phyloP scores from a whole-genome alignment of 2,329 filamentous ascomycete species.

The Cladosporium sphaerospermum region DNA sequence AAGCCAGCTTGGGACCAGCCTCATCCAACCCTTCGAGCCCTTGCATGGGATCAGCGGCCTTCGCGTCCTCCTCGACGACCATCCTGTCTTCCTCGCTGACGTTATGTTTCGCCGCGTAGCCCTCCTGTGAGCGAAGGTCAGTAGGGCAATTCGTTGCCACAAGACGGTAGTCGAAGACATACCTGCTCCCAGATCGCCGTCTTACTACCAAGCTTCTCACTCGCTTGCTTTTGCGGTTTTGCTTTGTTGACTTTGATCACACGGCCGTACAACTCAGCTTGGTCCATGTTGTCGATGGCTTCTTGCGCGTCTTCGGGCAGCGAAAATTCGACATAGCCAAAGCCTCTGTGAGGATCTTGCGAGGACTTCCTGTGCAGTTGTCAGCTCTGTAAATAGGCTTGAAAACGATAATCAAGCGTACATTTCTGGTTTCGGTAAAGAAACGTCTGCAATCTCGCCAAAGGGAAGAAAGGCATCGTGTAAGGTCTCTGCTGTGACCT shows the following conservation, averaged over 20 bases:
- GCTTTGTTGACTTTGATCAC: constrained; percentile 88
- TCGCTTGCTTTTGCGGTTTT: constrained; percentile 82
- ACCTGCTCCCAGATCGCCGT: constrained; percentile 98
- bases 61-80: constrained; percentile 49
- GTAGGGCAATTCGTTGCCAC: not conserved
- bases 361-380: constrained; percentile 50
- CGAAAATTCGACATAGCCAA: constrained; percentile 95
- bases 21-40: constrained; percentile 89
- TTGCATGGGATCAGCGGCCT: constrained; percentile 83
- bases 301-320: constrained; percentile 79
- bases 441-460: constrained; percentile 88
- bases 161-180: constrained; percentile 25
- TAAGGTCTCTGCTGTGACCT: constrained; percentile 68
- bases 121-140: constrained; percentile 57
- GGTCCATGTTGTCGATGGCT: constrained; percentile 99
- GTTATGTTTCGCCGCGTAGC: constrained; percentile 83
- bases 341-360: constrained; percentile 76
- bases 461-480: constrained; percentile 94
- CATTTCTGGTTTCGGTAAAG: constrained; percentile 79
- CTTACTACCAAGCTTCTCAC: constrained; percentile 84
- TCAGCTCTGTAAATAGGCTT: constrained; percentile 7
- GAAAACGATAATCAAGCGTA: constrained; percentile 25
- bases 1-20: constrained; percentile 79
- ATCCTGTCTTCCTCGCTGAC: constrained; percentile 71
- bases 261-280: constrained; percentile 86